Base-by-base conservation (phyloP, 1,284 basidiomycete genomes). In the Puccinia hordei region DNA sequence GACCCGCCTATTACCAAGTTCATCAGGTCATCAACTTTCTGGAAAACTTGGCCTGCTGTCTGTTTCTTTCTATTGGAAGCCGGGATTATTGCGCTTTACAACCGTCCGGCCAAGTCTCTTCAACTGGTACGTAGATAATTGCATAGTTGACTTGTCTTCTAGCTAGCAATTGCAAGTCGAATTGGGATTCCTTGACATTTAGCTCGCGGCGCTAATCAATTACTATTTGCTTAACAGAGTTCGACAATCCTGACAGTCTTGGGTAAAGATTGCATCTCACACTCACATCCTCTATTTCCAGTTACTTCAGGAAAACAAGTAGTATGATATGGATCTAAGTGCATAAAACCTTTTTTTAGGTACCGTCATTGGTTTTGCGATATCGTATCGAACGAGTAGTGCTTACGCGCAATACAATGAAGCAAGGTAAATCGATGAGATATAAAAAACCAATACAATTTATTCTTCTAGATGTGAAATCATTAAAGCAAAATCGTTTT, bases 361-460 rank as follows among this genome's bases (percentile, higher is more conserved):
- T 38, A 78, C 75, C 27, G 65, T 78, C 22, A 78, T 78, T 78
- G 75, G 75, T 46, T 78, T 78, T 57, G 65, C 65, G 33, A 78
- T 78, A 27, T 78, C 75, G 41, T 78, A 78, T 66, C 24, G 75
- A 19, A 78, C 75, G 8, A 78, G 75, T 33, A 68, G 63, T 69
- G 75, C 75, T 55, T 78, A 78, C 55, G 33, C 46, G 6, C 65
- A 78, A 69, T 78, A 78, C 27, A 78, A 44, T 38, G 75, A 78
- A 69, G 75, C 75, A 9, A 76, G 74, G 74, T 76, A 49, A 12
- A 44, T 5, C 44, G 69, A 53, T 8, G 38, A 35, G 38, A 46
- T 19, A 66, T 27, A 66, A n/a, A 24, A 66, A 12, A 15, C 5
- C 33, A 22, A 9, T 10, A 72, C 19, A 44, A 51, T 53, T 17